These are phyloP conservation scores for Ilyonectria destructans DNA, from an alignment of 2,329 filamentous ascomycete genomes.

Conservation along the genomic window DNA sequence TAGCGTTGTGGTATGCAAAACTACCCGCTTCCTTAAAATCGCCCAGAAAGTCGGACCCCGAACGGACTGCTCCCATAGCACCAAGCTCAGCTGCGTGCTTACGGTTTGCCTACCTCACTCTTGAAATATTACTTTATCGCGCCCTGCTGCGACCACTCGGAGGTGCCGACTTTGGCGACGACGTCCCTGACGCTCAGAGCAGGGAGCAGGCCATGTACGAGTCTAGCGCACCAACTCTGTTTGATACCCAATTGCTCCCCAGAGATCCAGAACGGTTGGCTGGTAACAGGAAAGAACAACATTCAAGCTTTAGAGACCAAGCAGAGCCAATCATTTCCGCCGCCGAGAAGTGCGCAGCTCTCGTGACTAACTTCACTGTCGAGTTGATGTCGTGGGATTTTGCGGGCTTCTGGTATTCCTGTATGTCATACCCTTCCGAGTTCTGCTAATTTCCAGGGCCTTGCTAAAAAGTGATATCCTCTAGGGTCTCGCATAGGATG, in stretches of 20 bases:
- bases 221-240: not conserved
- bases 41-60: not conserved
- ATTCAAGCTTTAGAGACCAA: not conserved
- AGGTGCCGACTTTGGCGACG: slow-evolving; percentile 4
- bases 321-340: slow-evolving; percentile 8
- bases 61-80: not conserved
- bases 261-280: not conserved
- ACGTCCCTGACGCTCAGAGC: not conserved
- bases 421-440: not conserved
- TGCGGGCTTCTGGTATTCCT: slow-evolving; percentile 8
- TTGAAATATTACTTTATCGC: slow-evolving; percentile 5
- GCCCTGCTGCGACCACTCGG: not conserved
- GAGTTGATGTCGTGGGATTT: slow-evolving; percentile 15
- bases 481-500: slow-evolving; percentile 8
- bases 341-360: not conserved
- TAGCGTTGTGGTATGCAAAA: not conserved
- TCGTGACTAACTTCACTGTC: slow-evolving; percentile 6
- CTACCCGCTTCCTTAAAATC: not conserved
- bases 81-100: slow-evolving; percentile 5
- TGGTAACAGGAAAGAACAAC: not conserved
- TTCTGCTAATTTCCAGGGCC: not conserved
- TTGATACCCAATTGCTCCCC: not conserved
- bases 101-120: not conserved
- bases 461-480: not conserved
- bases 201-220: not conserved